A percentile compares a stretch with the other conserved stretches of the same genome.
phyloP scores from a whole-genome alignment of 345 rosid species.

The Lepidium sativum region DNA sequence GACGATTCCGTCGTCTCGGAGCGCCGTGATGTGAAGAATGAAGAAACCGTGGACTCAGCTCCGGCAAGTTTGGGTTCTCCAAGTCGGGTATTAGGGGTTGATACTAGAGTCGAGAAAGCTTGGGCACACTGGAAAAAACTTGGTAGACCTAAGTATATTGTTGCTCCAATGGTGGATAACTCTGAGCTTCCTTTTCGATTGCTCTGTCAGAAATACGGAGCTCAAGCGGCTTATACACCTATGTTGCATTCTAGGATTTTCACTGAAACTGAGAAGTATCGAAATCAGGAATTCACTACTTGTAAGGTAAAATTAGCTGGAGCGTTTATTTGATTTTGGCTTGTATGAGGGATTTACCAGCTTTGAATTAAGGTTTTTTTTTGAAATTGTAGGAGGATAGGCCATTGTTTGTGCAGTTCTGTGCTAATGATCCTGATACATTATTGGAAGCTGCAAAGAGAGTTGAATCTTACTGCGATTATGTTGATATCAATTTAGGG shows the following conservation, averaged over 20 bases:
- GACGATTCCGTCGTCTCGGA: slow-evolving; percentile 37
- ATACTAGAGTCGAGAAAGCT: slow-evolving; percentile 49
- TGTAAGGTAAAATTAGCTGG: slow-evolving; percentile 43
- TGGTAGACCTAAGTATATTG: slow-evolving; percentile 68
- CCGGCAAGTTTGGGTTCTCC: slow-evolving; percentile 21
- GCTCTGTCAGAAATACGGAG: slow-evolving; percentile 91
- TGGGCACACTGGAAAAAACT: slow-evolving; percentile 82
- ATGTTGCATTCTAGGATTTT: slow-evolving; percentile 92
- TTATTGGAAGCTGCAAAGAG: slow-evolving; percentile 71
- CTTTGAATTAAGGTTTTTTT: neutral
- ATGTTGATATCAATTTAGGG: slow-evolving; percentile 94
- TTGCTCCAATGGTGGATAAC: slow-evolving; percentile 99
- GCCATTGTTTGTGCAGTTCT: slow-evolving; percentile 89
- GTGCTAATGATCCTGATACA: slow-evolving; percentile 83
- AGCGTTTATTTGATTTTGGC: neutral
- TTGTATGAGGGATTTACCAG: neutral
- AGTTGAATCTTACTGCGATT: slow-evolving; percentile 79
- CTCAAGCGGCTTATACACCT: slow-evolving; percentile 86
- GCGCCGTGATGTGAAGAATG: slow-evolving; percentile 1
- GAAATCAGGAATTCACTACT: slow-evolving; percentile 74
- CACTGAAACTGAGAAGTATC: slow-evolving; percentile 67
- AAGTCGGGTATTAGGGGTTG: slow-evolving; percentile 28
- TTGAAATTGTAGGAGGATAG: slow-evolving; percentile 71
- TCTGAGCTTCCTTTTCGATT: slow-evolving; percentile 93
- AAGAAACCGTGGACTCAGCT: slow-evolving; percentile 12